Conservation (phyloP, 208 protist genomes). For the Trypanosoma caninum region DNA sequence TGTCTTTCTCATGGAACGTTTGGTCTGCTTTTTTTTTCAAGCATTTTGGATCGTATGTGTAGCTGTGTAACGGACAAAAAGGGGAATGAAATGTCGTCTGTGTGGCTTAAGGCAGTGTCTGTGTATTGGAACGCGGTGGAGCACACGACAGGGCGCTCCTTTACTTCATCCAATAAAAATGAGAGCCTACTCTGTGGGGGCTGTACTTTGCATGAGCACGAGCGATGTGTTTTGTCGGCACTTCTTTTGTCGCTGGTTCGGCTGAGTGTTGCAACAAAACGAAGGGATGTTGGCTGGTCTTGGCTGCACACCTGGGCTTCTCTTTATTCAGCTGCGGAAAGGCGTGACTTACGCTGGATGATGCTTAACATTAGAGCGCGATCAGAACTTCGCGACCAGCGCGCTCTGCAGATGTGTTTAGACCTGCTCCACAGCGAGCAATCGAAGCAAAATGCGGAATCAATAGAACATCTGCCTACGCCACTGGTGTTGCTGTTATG, state of each 20-base stretch:
- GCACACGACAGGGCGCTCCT: constrained; percentile 28
- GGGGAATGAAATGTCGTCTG: not conserved
- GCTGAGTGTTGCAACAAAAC: constrained; percentile 29
- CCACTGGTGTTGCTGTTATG: constrained; percentile 31
- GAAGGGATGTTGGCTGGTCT: constrained; percentile 39
- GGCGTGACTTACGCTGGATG: constrained; percentile 22
- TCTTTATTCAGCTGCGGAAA: constrained; percentile 28
- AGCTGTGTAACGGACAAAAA: not conserved
- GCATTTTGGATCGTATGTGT: constrained; percentile 16
- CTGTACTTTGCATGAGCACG: constrained; percentile 26
- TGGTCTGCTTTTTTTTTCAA: constrained; percentile 19
- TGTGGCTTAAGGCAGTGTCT: constrained; percentile 50
- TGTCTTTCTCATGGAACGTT: constrained; percentile 16
- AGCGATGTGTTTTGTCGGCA: constrained; percentile 42
- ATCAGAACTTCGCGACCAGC: constrained; percentile 35
- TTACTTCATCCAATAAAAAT: not conserved
- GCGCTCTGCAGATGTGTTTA: constrained; percentile 25
- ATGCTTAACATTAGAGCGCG: constrained; percentile 45
- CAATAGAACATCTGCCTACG: not conserved
- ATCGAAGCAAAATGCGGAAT: not conserved
- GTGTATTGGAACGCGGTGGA: constrained; percentile 79
- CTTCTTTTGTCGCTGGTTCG: constrained; percentile 52
- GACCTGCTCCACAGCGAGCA: constrained; percentile 9
- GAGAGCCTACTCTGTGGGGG: no score
- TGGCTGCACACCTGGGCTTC: constrained; percentile 47